Percentiles rank a stretch among this genome's conserved stretches.
Evolutionary conservation across 495 filamentous ascomycete species (phyloP).

Genomic region (Talaromyces proteolyticus): DNA sequence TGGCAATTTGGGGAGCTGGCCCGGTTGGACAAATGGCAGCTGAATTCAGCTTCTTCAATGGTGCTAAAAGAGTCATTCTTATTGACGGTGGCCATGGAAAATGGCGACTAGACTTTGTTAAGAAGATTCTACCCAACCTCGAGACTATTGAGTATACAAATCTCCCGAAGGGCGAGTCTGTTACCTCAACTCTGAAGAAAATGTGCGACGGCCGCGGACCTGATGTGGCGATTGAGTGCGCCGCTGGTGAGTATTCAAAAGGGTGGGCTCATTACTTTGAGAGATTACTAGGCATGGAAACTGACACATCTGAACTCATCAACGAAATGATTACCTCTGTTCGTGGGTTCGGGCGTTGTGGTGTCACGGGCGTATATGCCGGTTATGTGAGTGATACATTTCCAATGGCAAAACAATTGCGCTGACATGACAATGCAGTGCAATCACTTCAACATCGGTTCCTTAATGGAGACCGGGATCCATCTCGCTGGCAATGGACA

Average conservation of each 20-base stretch:
- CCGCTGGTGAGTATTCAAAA: conserved; percentile 81
- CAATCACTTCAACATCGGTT: conserved; percentile 78
- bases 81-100: conserved; percentile 62
- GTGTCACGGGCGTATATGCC: conserved; percentile 77
- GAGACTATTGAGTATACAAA: conserved; percentile 54
- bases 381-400: conserved; percentile 57
- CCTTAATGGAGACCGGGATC: conserved; percentile 83
- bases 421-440: conserved; percentile 38
- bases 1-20: conserved; percentile 77
- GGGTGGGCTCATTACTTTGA: conserved; percentile 77
- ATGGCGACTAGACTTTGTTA: conserved; percentile 65
- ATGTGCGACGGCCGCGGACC: conserved; percentile 60
- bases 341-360: conserved; percentile 66
- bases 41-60: conserved; percentile 64
- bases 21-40: conserved; percentile 79
- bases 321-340: conserved; percentile 85
- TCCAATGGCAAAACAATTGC: neutral
- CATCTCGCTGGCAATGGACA: conserved; percentile 80
- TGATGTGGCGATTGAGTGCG: conserved; percentile 79
- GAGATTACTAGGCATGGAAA: conserved; percentile 67
- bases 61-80: conserved; percentile 70
- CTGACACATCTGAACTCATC: conserved; percentile 78
- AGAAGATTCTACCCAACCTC: conserved; percentile 54
- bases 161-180: conserved; percentile 47
- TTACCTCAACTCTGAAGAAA: conserved; percentile 68